Evolutionary conservation across 2,329 filamentous ascomycete genomes (phyloP).

Genomic region (Chaetomiaceae sp.): DNA sequence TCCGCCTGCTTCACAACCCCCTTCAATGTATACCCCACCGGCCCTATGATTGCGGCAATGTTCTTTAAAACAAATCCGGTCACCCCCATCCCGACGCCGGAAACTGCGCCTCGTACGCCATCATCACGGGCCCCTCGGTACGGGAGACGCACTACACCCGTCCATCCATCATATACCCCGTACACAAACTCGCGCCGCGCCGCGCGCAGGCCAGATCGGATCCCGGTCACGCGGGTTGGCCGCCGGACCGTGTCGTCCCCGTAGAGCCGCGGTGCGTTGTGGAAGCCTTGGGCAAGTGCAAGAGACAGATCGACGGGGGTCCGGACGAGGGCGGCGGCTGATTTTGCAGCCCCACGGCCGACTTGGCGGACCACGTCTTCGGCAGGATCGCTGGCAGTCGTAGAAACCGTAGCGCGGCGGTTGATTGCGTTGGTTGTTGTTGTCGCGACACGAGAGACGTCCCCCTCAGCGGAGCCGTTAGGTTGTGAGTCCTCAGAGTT

Average conservation of each 20-base stretch:
- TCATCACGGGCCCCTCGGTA: slow-evolving; percentile 52
- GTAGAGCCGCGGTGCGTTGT: slow-evolving; percentile 66
- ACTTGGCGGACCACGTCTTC: slow-evolving; percentile 48
- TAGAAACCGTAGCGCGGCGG: slow-evolving; percentile 28
- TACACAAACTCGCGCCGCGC: slow-evolving; percentile 58
- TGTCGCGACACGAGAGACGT: slow-evolving; percentile 1
- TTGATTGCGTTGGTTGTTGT: slow-evolving; percentile 23
- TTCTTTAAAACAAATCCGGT: slow-evolving; percentile 63
- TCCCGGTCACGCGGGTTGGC: slow-evolving; percentile 59
- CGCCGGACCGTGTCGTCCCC: slow-evolving; percentile 65
- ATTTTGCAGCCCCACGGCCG: slow-evolving; percentile 47
- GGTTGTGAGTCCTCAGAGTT: not conserved
- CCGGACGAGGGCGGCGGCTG: slow-evolving; percentile 47
- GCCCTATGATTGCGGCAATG: slow-evolving; percentile 56
- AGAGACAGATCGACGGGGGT: slow-evolving; percentile 59
- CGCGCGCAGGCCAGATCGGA: slow-evolving; percentile 58
- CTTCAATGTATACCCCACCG: slow-evolving; percentile 59
- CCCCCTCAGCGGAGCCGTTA: slow-evolving; percentile 7
- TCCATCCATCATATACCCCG: slow-evolving; percentile 62
- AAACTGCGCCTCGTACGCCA: slow-evolving; percentile 38
- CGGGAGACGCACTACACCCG: slow-evolving; percentile 58
- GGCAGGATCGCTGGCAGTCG: slow-evolving; percentile 30
- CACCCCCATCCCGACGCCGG: slow-evolving; percentile 59
- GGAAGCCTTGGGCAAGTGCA: slow-evolving; percentile 63
- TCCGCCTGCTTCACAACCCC: slow-evolving; percentile 58